Evolutionary conservation across 768 basidiomycete genomes (phyloP), one percentile per base, ranked within the genome.

Genomic region (Candolleomyces eurysporus): DNA sequence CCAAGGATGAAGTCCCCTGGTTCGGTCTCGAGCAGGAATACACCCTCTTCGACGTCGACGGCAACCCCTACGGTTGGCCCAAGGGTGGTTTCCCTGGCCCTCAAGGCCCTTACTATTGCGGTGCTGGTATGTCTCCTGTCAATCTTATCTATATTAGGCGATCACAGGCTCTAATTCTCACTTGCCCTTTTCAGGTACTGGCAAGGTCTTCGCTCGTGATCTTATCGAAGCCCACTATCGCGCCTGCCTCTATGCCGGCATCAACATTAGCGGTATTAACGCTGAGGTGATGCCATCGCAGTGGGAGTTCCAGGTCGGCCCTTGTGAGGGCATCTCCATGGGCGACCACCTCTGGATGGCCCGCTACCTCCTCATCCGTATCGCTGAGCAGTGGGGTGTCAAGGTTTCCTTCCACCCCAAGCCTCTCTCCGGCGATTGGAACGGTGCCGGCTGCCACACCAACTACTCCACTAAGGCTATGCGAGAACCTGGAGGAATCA

Each of bases 301-400:
- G 76, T 99, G 97, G 97, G 97, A 99, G 80, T 99, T 96, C 91
- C 97, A 99, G 78, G 94, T 99, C 67, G 96, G 97, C 57, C 97
- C 97, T 32, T 98, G 96, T 70, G 91, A 92, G 74, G 97, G 97
- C 58, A 98, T 98, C 75, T 82, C 90, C 62, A 96, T 98, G 94
- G 97, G 97, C 67, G 97, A 99, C 76, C 96, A 99, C 78, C 89
- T 99, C 68, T 97, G 95, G 94, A 94, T 98, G 87, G 94, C 97
- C 42, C 92, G 97, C 67, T 99, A 90, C 83, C 90, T 99, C 67
- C 89, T 98, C 69, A 75, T 94, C 72, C 92, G 97, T 67, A 89
- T 97, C 67, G 95, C 96, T 66, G 97, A 98, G 78, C 95, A 98
- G 78, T 97, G 95, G 94, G 91, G 88, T 64, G 75, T 95, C 79